Conservation (phyloP, 257 asterid genomes). For the Nicotiana tabacum region DNA sequence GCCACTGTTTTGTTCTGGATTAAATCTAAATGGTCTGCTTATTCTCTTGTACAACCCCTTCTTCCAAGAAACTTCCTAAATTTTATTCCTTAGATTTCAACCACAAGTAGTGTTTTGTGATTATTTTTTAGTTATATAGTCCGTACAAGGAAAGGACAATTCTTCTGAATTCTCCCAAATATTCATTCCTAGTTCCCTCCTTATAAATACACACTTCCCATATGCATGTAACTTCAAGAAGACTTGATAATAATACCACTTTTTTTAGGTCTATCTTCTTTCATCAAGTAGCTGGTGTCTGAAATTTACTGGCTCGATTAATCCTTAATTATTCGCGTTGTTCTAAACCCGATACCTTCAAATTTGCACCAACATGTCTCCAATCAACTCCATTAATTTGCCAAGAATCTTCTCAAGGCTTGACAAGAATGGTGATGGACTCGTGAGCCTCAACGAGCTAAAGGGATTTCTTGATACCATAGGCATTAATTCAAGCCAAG, state of each 20-base stretch:
- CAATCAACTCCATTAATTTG: slow-evolving; percentile 15
- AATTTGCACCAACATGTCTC: slow-evolving; percentile 10
- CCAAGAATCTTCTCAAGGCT: slow-evolving; percentile 24
- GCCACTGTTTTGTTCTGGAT: not conserved
- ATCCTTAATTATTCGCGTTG: not conserved
- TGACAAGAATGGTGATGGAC: slow-evolving; percentile 29
- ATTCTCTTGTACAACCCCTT: not conserved
- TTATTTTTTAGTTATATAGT: not conserved
- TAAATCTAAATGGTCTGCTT: not conserved
- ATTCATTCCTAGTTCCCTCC: not conserved
- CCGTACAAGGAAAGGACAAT: slow-evolving; percentile 9
- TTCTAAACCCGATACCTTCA: not conserved
- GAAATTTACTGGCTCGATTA: not conserved
- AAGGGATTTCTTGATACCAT: slow-evolving; percentile 20
- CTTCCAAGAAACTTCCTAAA: slow-evolving; percentile 1
- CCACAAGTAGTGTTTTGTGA: not conserved
- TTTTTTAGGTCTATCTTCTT: not conserved
- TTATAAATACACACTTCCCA: not conserved
- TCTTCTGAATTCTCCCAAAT: not conserved
- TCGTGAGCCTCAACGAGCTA: slow-evolving; percentile 28
- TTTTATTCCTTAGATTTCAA: not conserved
- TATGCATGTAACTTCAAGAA: not conserved
- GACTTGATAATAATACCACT: not conserved
- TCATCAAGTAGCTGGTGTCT: not conserved
- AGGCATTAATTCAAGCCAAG: slow-evolving; percentile 20